Conservation (phyloP, 1,284 basidiomycete genomes). For the Agroathelia rolfsii region DNA sequence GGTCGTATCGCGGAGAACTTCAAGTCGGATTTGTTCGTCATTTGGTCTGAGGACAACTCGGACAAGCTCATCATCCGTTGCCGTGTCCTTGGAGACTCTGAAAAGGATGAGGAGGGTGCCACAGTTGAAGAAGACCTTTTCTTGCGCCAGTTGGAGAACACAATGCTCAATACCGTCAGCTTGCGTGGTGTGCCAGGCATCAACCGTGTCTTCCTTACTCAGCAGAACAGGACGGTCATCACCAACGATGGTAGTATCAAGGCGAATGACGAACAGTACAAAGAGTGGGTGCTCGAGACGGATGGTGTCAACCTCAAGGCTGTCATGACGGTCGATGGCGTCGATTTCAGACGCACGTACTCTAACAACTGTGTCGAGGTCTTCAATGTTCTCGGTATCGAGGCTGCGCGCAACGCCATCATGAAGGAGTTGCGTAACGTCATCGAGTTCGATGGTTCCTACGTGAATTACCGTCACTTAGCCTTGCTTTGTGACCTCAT, state of each 20-base stretch:
- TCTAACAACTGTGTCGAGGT: slow-evolving; percentile 98
- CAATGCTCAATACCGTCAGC: slow-evolving; percentile 93
- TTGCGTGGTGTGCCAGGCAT: slow-evolving; percentile 91
- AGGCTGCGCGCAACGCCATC: slow-evolving; percentile 90
- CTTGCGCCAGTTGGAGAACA: slow-evolving; percentile 91
- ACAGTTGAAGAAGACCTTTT: slow-evolving; percentile 91
- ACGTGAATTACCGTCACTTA: slow-evolving; percentile 98
- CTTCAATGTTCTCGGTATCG: slow-evolving; percentile 95
- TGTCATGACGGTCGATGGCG: slow-evolving; percentile 91
- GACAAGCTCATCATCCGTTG: slow-evolving; percentile 97
- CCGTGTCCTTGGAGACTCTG: slow-evolving; percentile 81
- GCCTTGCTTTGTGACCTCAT: slow-evolving; percentile 95
- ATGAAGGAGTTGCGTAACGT: slow-evolving; percentile 89
- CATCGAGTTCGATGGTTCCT: slow-evolving; percentile 98
- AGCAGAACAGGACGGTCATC: slow-evolving; percentile 74
- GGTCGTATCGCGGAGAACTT: slow-evolving; percentile 91
- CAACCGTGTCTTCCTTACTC: slow-evolving; percentile 86
- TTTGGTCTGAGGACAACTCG: slow-evolving; percentile 98
- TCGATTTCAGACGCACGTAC: slow-evolving; percentile 86
- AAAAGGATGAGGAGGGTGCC: slow-evolving; percentile 84
- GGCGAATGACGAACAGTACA: slow-evolving; percentile 46
- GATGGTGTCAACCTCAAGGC: slow-evolving; percentile 93
- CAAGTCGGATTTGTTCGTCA: slow-evolving; percentile 94
- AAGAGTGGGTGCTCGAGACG: slow-evolving; percentile 97
- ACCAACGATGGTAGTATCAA: slow-evolving; percentile 58